Base-by-base conservation (phyloP, 1,284 basidiomycete genomes). In the Coniferiporia weirii region DNA sequence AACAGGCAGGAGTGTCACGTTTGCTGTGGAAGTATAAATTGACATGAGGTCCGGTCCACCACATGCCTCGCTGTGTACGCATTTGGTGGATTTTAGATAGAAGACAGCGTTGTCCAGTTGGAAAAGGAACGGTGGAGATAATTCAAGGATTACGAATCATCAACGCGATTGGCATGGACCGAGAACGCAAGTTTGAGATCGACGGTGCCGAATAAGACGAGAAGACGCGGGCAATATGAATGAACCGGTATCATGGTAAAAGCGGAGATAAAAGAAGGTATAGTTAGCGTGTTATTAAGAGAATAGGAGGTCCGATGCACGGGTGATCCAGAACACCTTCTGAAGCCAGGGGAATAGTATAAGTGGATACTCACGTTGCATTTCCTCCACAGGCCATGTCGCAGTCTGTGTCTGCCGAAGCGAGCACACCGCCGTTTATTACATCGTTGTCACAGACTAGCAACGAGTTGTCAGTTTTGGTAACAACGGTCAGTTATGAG, bases 41-140 rank as follows among this genome's bases (percentile, higher is more conserved):
- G 85, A 88, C 48, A 91, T 68, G n/a, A 82, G 78, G 65, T 83
- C 84, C 1, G 82, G 79, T 9, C 82, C 87, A 65, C 89, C 89
- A 63, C 88, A 90, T 46, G 81, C 80, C 69, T 88, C 77, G 22
- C 84, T 88, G 38, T 45, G 34, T 38, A 17, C 46, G n/a, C 6
- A 17, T 44, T 12, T 6, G 13, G 38, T 9, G 38, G 15, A 40
- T 20, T 34, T 15, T 27, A 27, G 27, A 27, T 27, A 27, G 27
- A 27, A 27, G 27, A 27, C 27, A 5, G 27, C 27, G 27, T 27
- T 27, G 27, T 27, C 27, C 27, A 27, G 27, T 27, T 27, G 27
- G 27, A 27, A 27, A 27, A 27, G 27, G 27, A 27, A 27, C 27
- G 27, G 27, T 27, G 27, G 27, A 27, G 27, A 27, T 27, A 5